Conservation (phyloP, 257 asterid species). For the Salvia hispanica region DNA sequence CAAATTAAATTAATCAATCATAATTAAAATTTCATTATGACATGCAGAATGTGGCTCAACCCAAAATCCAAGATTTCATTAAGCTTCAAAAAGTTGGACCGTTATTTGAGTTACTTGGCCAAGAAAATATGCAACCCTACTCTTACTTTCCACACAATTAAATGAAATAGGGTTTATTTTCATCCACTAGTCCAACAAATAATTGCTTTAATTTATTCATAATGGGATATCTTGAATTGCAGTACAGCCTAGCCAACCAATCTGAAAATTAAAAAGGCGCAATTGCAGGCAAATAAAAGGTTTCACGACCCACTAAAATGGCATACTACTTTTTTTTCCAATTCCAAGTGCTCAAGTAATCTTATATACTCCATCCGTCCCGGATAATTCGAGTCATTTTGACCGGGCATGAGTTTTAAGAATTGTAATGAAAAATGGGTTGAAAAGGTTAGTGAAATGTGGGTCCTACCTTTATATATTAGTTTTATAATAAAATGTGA, state of each 20-base stretch:
- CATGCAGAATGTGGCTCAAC: too few species aligned
- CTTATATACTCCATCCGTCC: too few species aligned
- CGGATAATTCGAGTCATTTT: too few species aligned
- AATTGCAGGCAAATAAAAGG: not conserved
- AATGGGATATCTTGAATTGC: conserved; percentile 19
- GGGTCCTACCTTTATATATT: too few species aligned
- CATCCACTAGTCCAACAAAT: conserved; percentile 8
- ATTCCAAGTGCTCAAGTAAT: not conserved
- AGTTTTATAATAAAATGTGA: too few species aligned
- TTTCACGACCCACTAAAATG: conserved; percentile 7
- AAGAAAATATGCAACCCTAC: conserved; percentile 22
- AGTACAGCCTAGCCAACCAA: too few species aligned
- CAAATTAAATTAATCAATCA: too few species aligned
- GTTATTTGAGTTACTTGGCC: not conserved
- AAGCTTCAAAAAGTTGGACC: not conserved
- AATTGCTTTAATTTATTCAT: conserved; percentile 18
- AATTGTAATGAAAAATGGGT: too few species aligned
- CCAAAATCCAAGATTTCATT: too few species aligned
- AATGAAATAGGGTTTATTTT: not conserved
- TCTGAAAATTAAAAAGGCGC: not conserved
- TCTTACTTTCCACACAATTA: not conserved
- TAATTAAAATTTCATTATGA: too few species aligned
- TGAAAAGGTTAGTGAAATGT: too few species aligned
- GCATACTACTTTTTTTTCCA: not conserved
- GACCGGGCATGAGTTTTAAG: too few species aligned